Conservation (phyloP, 164 flowering plant genomes). For the Berberis vulgaris region DNA sequence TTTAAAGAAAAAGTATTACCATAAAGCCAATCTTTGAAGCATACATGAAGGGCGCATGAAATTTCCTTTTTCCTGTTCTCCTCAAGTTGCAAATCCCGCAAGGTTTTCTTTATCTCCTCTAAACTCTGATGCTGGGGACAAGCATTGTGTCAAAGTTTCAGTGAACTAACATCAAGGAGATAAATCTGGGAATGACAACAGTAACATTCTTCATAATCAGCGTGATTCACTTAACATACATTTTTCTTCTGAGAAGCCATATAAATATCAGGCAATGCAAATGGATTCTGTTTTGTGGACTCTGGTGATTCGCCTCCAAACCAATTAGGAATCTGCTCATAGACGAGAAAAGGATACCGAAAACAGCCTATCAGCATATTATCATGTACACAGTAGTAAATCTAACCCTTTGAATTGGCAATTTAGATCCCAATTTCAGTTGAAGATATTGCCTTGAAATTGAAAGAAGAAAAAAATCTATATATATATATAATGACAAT, state of each 20-base stretch:
- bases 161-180: not conserved
- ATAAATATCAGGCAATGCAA: slow-evolving; percentile 74
- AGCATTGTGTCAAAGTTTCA: not conserved
- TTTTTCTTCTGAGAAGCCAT: slow-evolving; percentile 65
- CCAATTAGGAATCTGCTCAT: slow-evolving; percentile 83
- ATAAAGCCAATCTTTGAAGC: slow-evolving; percentile 94
- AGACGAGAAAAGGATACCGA: not conserved
- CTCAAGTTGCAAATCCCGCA: slow-evolving; percentile 76
- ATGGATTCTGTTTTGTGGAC: slow-evolving; percentile 76
- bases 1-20: slow-evolving; percentile 32
- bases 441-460: slow-evolving; percentile 7
- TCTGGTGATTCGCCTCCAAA: slow-evolving; percentile 47
- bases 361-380: not conserved
- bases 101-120: slow-evolving; percentile 61
- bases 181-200: not conserved
- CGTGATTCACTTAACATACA: slow-evolving; percentile 32
- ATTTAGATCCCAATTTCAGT: too few relatives aligned
- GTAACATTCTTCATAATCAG: not conserved
- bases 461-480: not conserved
- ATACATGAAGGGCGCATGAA: slow-evolving; percentile 69
- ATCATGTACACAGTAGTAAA: too few relatives aligned
- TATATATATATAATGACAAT: not conserved
- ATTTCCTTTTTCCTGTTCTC: slow-evolving; percentile 76
- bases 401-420: too few relatives aligned
- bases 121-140: slow-evolving; percentile 51